phyloP scores from a whole-genome alignment of 805 yeast genomes.

The Candida germanica region DNA sequence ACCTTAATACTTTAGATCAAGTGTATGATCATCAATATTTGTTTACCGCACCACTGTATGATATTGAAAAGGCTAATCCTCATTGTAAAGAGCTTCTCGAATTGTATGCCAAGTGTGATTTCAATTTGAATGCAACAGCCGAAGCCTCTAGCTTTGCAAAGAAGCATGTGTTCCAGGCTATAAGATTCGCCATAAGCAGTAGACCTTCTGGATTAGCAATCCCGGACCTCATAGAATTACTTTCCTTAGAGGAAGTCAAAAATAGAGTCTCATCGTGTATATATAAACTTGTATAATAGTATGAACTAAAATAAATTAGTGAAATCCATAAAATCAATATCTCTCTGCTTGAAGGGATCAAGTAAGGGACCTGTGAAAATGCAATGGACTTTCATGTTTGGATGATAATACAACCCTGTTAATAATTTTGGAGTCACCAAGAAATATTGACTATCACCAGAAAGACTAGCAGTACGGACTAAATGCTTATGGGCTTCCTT shows the following conservation, averaged over 20 bases:
- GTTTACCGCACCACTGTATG: constrained; percentile 37
- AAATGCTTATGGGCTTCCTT: constrained; percentile 79
- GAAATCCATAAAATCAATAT: constrained; percentile 33
- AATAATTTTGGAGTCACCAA: constrained; percentile 89
- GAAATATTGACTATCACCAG: constrained; percentile 72
- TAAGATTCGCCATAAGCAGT: constrained; percentile 71
- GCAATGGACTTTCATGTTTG: constrained; percentile 80
- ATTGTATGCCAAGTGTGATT: constrained; percentile 11
- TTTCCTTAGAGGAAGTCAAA: constrained; percentile 45
- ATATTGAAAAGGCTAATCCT: constrained; percentile 14
- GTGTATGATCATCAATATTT: constrained; percentile 49
- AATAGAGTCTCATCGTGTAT: constrained; percentile 19
- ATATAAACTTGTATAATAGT: constrained; percentile 5
- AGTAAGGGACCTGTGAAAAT: constrained; percentile 47
- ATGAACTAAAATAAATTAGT: constrained; percentile 11
- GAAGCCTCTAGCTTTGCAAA: constrained; percentile 15
- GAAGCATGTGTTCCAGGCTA: constrained; percentile 49
- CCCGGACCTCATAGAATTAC: constrained; percentile 50
- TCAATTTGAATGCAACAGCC: constrained; percentile 5
- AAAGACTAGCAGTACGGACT: constrained; percentile 74
- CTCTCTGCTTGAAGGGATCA: constrained; percentile 15
- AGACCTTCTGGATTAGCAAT: constrained; percentile 67
- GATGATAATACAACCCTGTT: constrained; percentile 72
- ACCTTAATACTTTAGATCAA: constrained; percentile 54
- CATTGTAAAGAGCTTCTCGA: constrained; percentile 16